Evolutionary conservation across 2,329 filamentous ascomycete species (phyloP), one percentile per base, ranked within the genome.

Genomic region (Camillea tinctor): DNA sequence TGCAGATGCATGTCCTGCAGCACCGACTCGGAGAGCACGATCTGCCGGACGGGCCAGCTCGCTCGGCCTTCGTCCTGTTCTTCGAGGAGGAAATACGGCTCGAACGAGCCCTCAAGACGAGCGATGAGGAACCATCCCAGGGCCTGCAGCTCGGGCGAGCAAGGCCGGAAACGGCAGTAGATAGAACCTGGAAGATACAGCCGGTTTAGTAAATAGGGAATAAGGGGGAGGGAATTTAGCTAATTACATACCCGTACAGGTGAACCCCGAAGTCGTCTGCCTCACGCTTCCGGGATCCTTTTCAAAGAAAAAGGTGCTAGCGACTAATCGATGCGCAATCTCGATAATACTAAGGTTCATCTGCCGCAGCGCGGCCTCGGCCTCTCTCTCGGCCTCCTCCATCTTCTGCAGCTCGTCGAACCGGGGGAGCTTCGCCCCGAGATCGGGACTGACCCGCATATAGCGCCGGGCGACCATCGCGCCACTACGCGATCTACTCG

Each of bases 231-330:
- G 17, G 17, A 44, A 44, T 30, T 11, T 11, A 11, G 6, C 36
- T 6, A 15, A 44, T 40, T n/a, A 44, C 17, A 17, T 69, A 72
- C 71, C 71, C 58, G 70, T 71, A 55, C 71, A 73, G 23, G 61
- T 72, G 54, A 68, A 72, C 1, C 70, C 71, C 2, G 66, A 69
- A 17, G 60, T 26, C 8, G 56, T 66, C 55, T 71, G 70, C 60
- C 69, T 69, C 23, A 72, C 66, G 21, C 70, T 69, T 1, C 62
- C 56, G 5, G 62, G 56, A 9, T 73, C 71, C 59, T 69, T 73
- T 58, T 73, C 71, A 26, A 73, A 73, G 66, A 73, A 73, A 36
- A 73, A 73, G 0, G 69, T 67, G 66, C 72, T 73, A 8, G 71
- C 72, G 2, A 73, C 66, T 11, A 73, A 65, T 21, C 71, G 63